phyloP scores from a whole-genome alignment of 345 rosid species.

The Rhizophora mangle region DNA sequence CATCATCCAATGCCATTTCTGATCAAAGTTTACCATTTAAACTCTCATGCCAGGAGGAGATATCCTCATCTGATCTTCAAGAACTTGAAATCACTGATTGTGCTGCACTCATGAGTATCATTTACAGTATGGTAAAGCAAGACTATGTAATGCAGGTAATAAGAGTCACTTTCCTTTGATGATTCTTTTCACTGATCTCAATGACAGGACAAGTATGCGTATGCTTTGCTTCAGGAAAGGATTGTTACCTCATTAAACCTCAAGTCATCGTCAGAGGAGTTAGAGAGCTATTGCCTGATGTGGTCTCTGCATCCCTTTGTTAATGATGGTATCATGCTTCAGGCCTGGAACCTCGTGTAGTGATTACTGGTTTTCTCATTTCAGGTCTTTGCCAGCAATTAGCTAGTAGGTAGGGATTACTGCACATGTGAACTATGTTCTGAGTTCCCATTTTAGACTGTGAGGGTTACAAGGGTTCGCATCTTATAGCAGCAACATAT shows the following conservation, averaged over 20 bases:
- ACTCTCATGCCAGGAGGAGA: constrained; percentile 30
- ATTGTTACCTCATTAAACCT: constrained; percentile 58
- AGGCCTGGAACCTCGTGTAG: constrained; percentile 62
- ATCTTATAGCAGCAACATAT: too few species aligned
- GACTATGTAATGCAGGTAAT: constrained; percentile 75
- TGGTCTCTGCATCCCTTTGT: constrained; percentile 79
- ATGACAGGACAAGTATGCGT: neutral
- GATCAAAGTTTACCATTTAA: neutral
- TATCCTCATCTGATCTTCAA: constrained; percentile 11
- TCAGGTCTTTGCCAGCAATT: neutral
- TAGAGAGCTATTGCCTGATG: constrained; percentile 66
- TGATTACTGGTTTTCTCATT: neutral
- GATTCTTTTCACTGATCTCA: neutral
- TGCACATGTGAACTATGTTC: too few species aligned
- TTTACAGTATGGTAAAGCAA: constrained; percentile 74
- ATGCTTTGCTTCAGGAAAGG: constrained; percentile 50
- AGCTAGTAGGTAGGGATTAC: too few species aligned
- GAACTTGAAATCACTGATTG: constrained; percentile 43
- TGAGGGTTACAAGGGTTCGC: too few species aligned
- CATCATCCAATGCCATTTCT: neutral
- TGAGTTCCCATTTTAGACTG: too few species aligned
- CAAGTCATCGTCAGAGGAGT: constrained; percentile 49
- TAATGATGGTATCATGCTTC: constrained; percentile 53
- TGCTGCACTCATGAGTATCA: constrained; percentile 50
- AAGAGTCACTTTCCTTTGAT: neutral